phyloP scores from a whole-genome alignment of 2,329 filamentous ascomycete genomes.

The Chalaropsis thielavioides region DNA sequence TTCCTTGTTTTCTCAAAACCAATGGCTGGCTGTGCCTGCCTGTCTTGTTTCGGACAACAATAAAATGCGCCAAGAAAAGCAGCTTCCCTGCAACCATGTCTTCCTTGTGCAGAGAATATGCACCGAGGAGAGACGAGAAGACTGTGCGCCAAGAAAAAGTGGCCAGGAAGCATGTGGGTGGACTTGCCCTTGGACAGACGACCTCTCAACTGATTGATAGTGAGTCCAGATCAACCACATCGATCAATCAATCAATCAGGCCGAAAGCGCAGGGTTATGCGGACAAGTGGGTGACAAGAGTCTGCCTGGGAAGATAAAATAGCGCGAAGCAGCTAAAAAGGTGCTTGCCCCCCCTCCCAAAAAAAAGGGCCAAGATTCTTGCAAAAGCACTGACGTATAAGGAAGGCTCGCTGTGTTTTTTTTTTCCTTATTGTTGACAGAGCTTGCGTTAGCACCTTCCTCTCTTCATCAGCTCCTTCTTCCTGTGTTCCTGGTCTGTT shows the following conservation, averaged over 20 bases:
- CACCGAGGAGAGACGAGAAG: background rate
- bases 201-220: slow-evolving; percentile 11
- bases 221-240: background rate
- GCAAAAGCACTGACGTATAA: slow-evolving; percentile 7
- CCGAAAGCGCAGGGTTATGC: background rate
- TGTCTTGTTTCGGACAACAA: background rate
- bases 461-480: background rate
- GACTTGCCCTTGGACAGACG: background rate
- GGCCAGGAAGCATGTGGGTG: background rate
- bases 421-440: background rate
- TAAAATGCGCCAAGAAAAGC: background rate
- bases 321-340: background rate
- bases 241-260: background rate
- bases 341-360: background rate
- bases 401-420: slow-evolving; percentile 2
- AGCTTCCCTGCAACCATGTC: background rate
- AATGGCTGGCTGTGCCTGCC: background rate
- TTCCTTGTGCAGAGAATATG: background rate
- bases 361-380: background rate
- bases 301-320: background rate
- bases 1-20: background rate
- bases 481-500: background rate
- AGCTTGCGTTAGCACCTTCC: background rate
- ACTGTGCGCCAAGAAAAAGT: slow-evolving; percentile 4
- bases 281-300: background rate